Base-by-base conservation (phyloP, 345 rosid species). In the Sonneratia alba region DNA sequence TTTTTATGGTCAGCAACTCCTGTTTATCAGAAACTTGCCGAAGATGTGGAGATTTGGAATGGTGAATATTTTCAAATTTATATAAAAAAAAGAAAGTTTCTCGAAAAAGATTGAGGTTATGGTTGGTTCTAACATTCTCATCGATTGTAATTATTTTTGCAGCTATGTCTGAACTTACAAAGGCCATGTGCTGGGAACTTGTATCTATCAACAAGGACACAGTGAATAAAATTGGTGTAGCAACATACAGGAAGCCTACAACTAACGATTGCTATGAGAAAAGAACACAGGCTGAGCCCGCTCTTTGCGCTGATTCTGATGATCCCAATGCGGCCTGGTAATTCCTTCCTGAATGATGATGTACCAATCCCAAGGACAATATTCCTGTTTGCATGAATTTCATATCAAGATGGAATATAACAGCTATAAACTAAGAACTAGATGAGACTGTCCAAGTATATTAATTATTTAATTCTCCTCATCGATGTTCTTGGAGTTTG, bases 1-100 rank as follows among this genome's bases (percentile, higher is more conserved):
- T 93, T 93, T 83, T 80, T 93, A 76, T 93, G 97, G 97, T 93
- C 98, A 73, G 98, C 98, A 77, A 91, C 98, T 81, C 98, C 98
- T 71, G 93, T 93, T 74, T 93, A 93, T 87, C 97, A 89, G 85
- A 88, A 88, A 77, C 78, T 72, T 34, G 51, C 81, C 27, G 98
- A 88, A 68, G 99, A 95, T 81, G 92, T 88, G 76, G 90, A 77
- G 75, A 95, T 95, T 57, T 92, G 98, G 97, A 80, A 90, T 68
- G 98, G 99, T 95, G 62, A n/a, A 69, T 81, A 24, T 53, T 57
- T 24, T 64, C 45, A 21, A 32, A 34, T 64, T n/a, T 56, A 49
- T 10, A 57, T 75, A 36, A 65, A 42, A 42, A 42, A 42, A 42
- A 4, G 45, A 42, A 4, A 22, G 37, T 27, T 70, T 47, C 59